A percentile compares a stretch with the other conserved stretches of the same genome.
phyloP scores from a whole-genome alignment of 495 filamentous ascomycete genomes.

The Tirmania nivea region DNA sequence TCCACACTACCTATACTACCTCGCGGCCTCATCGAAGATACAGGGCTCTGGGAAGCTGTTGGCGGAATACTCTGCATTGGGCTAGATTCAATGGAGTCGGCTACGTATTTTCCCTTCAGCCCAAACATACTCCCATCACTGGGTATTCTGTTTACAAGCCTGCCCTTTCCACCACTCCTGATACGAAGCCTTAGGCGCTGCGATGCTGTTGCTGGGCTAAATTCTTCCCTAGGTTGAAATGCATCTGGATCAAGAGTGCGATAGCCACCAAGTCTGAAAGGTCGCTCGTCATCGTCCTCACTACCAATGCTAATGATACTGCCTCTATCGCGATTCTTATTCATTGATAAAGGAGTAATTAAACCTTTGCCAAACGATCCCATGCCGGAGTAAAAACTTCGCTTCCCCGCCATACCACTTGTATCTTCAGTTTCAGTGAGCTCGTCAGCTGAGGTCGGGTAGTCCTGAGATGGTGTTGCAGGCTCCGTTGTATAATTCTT shows the following conservation, averaged over 20 bases:
- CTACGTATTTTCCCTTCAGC: not conserved
- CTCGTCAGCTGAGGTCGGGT: constrained; percentile 38
- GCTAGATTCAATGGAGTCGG: not conserved
- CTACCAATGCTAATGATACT: constrained; percentile 59
- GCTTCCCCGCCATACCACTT: constrained; percentile 26
- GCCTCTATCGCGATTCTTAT: constrained; percentile 33
- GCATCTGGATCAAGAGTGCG: not conserved
- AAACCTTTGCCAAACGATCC: constrained; percentile 21
- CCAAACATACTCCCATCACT: not conserved
- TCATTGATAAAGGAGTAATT: constrained; percentile 14
- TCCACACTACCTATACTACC: not conserved
- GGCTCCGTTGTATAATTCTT: constrained; percentile 78
- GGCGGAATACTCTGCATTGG: constrained; percentile 34
- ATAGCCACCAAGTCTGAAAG: not conserved
- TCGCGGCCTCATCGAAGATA: constrained; percentile 20
- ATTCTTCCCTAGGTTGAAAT: not conserved
- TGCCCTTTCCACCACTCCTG: constrained; percentile 9
- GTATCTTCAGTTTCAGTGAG: constrained; percentile 68
- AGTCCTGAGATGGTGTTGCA: constrained; percentile 57
- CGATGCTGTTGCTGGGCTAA: constrained; percentile 5
- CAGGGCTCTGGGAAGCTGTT: constrained; percentile 29
- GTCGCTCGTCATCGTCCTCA: constrained; percentile 2
- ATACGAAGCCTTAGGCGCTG: constrained; percentile 15
- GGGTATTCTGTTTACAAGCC: constrained; percentile 5
- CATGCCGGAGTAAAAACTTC: constrained; percentile 12